phyloP scores from a whole-genome alignment of 2,329 filamentous ascomycete species.

The Phialemonium atrogriseum region DNA sequence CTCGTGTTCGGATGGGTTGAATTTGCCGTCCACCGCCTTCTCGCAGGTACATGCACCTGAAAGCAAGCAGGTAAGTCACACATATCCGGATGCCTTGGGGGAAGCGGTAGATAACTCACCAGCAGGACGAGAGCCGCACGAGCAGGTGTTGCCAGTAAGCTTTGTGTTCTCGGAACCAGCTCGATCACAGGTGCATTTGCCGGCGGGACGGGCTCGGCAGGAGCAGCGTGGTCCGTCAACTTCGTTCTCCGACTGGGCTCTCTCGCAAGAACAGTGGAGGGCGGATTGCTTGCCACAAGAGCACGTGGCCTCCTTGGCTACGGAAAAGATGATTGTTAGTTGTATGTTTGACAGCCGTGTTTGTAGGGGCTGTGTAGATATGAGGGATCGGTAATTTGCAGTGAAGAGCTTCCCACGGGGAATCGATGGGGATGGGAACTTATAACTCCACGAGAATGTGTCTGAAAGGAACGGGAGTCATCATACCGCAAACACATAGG shows the following conservation, averaged over 20 bases:
- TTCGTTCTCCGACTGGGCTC: slow-evolving; percentile 66
- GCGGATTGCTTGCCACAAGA: slow-evolving; percentile 86
- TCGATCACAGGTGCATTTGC: slow-evolving; percentile 74
- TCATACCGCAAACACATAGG: slow-evolving; percentile 51
- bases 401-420: no score
- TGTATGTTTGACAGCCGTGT: no score
- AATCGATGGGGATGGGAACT: no score
- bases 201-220: slow-evolving; percentile 72
- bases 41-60: slow-evolving; percentile 73
- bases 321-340: slow-evolving; percentile 6
- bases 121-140: slow-evolving; percentile 67
- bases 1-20: slow-evolving; percentile 57
- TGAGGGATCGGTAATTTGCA: no score
- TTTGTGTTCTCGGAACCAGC: slow-evolving; percentile 61
- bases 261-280: slow-evolving; percentile 78
- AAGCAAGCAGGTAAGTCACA: slow-evolving; percentile 5
- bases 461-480: neutral
- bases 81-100: neutral
- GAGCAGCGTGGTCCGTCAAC: slow-evolving; percentile 69
- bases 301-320: slow-evolving; percentile 62
- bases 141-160: slow-evolving; percentile 54
- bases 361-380: no score
- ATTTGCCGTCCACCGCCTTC: slow-evolving; percentile 55
- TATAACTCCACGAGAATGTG: no score
- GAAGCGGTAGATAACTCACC: slow-evolving; percentile 37